Evolutionary conservation across 2,329 filamentous ascomycete genomes (phyloP).

Genomic region (Raffaelea ambrosiae): DNA sequence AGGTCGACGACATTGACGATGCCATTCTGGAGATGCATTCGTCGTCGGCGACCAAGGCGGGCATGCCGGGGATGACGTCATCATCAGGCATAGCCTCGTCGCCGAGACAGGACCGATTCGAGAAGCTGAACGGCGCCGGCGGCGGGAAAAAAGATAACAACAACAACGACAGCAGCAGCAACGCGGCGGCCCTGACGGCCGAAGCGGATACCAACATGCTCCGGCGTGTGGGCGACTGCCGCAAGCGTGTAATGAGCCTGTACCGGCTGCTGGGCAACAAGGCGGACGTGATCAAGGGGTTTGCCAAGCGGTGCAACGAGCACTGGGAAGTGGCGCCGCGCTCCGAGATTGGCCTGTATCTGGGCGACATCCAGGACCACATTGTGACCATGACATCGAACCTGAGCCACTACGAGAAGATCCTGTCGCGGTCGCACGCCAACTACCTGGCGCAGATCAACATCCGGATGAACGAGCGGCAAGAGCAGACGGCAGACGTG

Average conservation of each 20-base stretch:
- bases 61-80: not conserved
- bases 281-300: slow-evolving; percentile 97
- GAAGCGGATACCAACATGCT: slow-evolving; percentile 56
- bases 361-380: slow-evolving; percentile 98
- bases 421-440: slow-evolving; percentile 81
- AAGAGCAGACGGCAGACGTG: slow-evolving; percentile 91
- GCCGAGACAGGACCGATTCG: slow-evolving; percentile 15
- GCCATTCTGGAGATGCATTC: slow-evolving; percentile 77
- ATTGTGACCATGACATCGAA: slow-evolving; percentile 99
- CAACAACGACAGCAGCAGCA: not conserved
- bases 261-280: slow-evolving; percentile 93
- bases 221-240: slow-evolving; percentile 81
- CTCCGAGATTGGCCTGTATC: slow-evolving; percentile 92
- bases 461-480: slow-evolving; percentile 96
- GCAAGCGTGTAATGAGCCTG: slow-evolving; percentile 95
- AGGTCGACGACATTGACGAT: slow-evolving; percentile 96
- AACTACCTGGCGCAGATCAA: slow-evolving; percentile 99
- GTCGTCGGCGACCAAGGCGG: slow-evolving; percentile 25
- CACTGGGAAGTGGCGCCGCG: slow-evolving; percentile 93
- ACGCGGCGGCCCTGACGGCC: slow-evolving; percentile 5
- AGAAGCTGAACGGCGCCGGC: not conserved
- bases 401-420: slow-evolving; percentile 89
- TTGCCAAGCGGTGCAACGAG: slow-evolving; percentile 96
- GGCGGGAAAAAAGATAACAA: not conserved
- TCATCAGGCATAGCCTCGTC: slow-evolving; percentile 20